Evolutionary conservation across 2,329 filamentous ascomycete genomes (phyloP).

Genomic region (Cytospora leucostoma): DNA sequence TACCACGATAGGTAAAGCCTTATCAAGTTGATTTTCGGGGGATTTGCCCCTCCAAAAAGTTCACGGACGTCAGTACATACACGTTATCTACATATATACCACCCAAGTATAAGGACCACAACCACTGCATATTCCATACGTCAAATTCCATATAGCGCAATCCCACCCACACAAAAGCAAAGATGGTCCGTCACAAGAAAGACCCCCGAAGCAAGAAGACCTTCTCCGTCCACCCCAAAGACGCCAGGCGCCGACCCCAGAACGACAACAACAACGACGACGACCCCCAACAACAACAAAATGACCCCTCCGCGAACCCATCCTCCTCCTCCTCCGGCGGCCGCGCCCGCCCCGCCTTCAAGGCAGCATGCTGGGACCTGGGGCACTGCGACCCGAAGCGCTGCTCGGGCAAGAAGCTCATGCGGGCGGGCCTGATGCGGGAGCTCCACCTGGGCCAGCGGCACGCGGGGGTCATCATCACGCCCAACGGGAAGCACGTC

Average conservation of each 20-base stretch:
- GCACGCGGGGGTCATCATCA: constrained; percentile 88
- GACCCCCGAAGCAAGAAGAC: constrained; percentile 53
- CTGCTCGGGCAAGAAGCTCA: constrained; percentile 93
- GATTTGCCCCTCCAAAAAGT: constrained; percentile 21
- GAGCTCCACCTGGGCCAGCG: constrained; percentile 90
- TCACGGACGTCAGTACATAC: neutral
- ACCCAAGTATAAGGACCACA: too few species aligned
- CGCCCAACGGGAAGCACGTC: constrained; percentile 86
- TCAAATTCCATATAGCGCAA: neutral
- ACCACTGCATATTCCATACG: neutral
- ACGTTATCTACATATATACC: neutral
- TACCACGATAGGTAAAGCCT: neutral
- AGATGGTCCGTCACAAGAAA: constrained; percentile 96
- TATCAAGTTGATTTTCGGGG: constrained; percentile 4
- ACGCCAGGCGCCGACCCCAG: constrained; percentile 33
- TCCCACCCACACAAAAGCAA: neutral
- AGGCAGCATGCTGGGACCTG: constrained; percentile 96
- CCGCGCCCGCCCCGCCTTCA: constrained; percentile 61
- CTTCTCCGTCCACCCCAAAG: constrained; percentile 41
- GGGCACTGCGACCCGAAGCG: constrained; percentile 97
- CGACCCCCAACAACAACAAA: constrained; percentile 37
- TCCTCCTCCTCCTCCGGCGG: constrained; percentile 29
- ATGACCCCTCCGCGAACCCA: constrained; percentile 26
- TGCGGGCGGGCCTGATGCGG: constrained; percentile 90
- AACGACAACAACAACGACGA: constrained; percentile 42